These are phyloP conservation scores for Fusarium duplospermum DNA, from an alignment of 2,329 filamentous ascomycete genomes.

Conservation along the genomic window DNA sequence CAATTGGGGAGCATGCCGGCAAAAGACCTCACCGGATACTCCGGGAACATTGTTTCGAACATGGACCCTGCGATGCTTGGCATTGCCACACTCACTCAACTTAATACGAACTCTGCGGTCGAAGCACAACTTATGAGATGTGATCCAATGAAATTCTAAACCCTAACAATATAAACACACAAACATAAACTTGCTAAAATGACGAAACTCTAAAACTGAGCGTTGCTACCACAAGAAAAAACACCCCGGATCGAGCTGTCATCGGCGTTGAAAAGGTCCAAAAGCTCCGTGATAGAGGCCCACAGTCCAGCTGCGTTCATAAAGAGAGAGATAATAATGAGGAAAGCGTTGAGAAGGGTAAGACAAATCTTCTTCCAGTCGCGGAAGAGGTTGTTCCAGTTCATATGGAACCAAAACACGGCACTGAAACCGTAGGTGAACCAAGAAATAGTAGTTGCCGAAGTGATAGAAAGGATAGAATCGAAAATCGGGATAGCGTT, in stretches of 20 bases:
- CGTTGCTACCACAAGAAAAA: constrained; percentile 19
- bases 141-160: neutral
- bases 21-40: neutral
- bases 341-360: constrained; percentile 25
- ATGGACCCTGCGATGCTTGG: neutral
- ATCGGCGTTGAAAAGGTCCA: constrained; percentile 10
- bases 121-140: neutral
- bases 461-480: constrained; percentile 33
- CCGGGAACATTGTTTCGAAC: neutral
- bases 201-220: neutral
- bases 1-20: neutral
- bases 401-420: constrained; percentile 30
- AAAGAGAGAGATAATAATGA: constrained; percentile 23
- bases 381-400: constrained; percentile 5
- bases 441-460: constrained; percentile 31
- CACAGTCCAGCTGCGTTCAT: constrained; percentile 30
- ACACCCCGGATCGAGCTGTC: constrained; percentile 16
- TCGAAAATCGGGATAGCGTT: constrained; percentile 38
- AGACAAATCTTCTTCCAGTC: constrained; percentile 30
- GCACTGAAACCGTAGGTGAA: constrained; percentile 30
- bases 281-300: constrained; percentile 17
- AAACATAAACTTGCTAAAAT: neutral
- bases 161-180: neutral
- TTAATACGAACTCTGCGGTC: neutral
- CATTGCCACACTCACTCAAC: neutral